Conservation (phyloP, 2,329 filamentous ascomycete genomes). For the Ceratocystis huliohia region DNA sequence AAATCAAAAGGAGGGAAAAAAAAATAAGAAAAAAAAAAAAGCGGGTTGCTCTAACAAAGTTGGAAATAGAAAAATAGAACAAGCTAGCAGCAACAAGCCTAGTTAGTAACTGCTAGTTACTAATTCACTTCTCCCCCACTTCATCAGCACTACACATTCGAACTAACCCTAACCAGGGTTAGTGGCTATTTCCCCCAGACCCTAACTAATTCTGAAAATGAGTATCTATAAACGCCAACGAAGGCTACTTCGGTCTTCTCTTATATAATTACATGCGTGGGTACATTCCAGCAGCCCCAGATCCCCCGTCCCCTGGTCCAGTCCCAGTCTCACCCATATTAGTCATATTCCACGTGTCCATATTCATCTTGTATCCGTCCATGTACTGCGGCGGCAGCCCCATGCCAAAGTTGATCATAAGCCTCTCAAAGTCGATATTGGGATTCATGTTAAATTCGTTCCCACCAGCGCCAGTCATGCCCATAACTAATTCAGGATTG, state of each 20-base stretch:
- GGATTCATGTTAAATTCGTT: slow-evolving; percentile 3
- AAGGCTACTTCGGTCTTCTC: neutral
- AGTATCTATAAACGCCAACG: slow-evolving; percentile 1
- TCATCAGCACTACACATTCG: neutral
- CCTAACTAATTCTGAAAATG: neutral
- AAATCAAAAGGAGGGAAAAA: neutral
- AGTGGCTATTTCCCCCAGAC: neutral
- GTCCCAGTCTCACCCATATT: slow-evolving; percentile 7
- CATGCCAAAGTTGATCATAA: slow-evolving; percentile 21
- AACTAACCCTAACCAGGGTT: neutral
- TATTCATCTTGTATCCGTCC: slow-evolving; percentile 16
- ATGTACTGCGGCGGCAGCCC: slow-evolving; percentile 19
- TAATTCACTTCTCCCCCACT: neutral
- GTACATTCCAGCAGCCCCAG: neutral
- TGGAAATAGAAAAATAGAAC: too few species aligned
- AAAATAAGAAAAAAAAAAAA: too few species aligned
- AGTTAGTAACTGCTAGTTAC: too few species aligned
- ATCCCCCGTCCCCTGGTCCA: neutral
- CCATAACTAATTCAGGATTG: neutral
- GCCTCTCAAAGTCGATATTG: slow-evolving; percentile 21
- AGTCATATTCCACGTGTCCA: slow-evolving; percentile 7
- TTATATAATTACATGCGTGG: neutral
- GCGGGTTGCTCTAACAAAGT: too few species aligned
- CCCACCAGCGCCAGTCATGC: neutral
- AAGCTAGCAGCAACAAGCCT: too few species aligned